Conservation (phyloP, 495 filamentous ascomycete genomes). For the Annulohypoxylon moriforme region DNA sequence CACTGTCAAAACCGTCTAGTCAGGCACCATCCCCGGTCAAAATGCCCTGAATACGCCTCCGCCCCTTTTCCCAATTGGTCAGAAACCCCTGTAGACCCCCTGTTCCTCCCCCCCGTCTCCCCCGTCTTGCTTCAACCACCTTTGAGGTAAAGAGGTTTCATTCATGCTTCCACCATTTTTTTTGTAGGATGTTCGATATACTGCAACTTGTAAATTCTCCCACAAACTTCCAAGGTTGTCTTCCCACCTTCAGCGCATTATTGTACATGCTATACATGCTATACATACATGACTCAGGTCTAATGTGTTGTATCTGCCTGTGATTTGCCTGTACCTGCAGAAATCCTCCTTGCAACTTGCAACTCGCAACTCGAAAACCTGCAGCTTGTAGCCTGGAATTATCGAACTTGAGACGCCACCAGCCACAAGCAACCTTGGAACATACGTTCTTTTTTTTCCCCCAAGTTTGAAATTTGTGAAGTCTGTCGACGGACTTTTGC, state of each 20-base stretch:
- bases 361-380: slow-evolving; percentile 4
- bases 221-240: background rate
- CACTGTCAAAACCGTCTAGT: slow-evolving; percentile 17
- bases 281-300: slow-evolving; percentile 10
- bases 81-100: slow-evolving; percentile 12
- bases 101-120: background rate
- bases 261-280: slow-evolving; percentile 7
- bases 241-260: slow-evolving; percentile 15
- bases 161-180: slow-evolving; percentile 35
- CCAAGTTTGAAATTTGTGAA: background rate
- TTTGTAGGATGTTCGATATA: slow-evolving; percentile 23
- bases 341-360: slow-evolving; percentile 37
- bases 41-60: slow-evolving; percentile 23
- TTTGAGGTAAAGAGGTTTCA: slow-evolving; percentile 25
- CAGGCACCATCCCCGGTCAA: slow-evolving; percentile 22
- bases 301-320: slow-evolving; percentile 7
- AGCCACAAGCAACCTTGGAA: slow-evolving; percentile 32
- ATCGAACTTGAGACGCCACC: slow-evolving; percentile 29
- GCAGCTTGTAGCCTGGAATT: background rate
- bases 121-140: slow-evolving; percentile 34
- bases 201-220: slow-evolving; percentile 15
- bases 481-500: slow-evolving; percentile 12
- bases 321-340: slow-evolving; percentile 22
- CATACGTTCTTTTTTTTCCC: slow-evolving; percentile 27
- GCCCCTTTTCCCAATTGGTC: slow-evolving; percentile 41